These are phyloP conservation scores for Mortierella sp. DNA, from an alignment of 371 early-diverging fungal species.

Conservation along the genomic window DNA sequence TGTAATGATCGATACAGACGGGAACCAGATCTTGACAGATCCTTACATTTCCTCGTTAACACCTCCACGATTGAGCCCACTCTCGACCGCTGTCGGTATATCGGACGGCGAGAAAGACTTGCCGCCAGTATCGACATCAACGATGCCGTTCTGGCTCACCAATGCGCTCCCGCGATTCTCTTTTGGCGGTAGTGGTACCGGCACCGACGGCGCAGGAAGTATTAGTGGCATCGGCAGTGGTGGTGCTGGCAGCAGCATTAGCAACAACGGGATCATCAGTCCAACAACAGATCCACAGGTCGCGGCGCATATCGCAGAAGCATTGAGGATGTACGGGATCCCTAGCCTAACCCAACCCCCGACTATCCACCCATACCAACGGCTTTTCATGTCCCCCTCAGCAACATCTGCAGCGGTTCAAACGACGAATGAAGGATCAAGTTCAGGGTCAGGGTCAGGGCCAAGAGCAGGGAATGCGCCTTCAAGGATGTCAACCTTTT, in stretches of 20 bases:
- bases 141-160: background rate
- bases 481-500: background rate
- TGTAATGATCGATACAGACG: background rate
- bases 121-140: background rate
- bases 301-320: conserved; percentile 1
- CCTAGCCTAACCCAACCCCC: background rate
- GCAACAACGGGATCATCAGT: too few species aligned
- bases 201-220: too few species aligned
- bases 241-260: background rate
- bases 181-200: background rate
- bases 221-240: background rate
- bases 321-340: background rate
- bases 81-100: background rate
- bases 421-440: background rate
- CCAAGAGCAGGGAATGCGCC: background rate
- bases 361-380: background rate
- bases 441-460: too few species aligned
- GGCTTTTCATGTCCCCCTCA: background rate
- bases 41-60: background rate
- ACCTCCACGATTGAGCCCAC: background rate
- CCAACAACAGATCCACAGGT: background rate
- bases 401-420: background rate
- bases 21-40: conserved; percentile 9
- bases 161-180: background rate
- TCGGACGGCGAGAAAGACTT: background rate